phyloP scores from a whole-genome alignment of 2,329 filamentous ascomycete genomes.

The Pseudogymnoascus sp. region DNA sequence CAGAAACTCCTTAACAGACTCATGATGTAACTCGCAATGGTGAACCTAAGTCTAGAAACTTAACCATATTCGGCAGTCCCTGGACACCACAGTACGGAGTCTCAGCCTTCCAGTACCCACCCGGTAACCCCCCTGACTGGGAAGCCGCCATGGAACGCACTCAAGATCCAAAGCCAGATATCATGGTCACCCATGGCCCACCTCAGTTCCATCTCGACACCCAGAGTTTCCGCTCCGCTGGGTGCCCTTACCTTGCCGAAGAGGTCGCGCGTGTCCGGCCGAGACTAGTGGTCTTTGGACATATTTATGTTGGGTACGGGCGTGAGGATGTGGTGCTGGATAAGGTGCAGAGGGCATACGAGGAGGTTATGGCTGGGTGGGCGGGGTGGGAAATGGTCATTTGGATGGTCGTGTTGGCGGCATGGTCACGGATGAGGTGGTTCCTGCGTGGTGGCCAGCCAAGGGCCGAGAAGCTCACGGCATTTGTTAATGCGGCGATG shows the following conservation, averaged over 20 bases:
- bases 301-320: slow-evolving; percentile 57
- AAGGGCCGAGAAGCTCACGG: too few species aligned
- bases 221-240: slow-evolving; percentile 33
- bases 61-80: too few species aligned
- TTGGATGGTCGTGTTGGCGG: too few species aligned
- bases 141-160: slow-evolving; percentile 38
- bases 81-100: too few species aligned
- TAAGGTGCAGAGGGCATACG: slow-evolving; percentile 39
- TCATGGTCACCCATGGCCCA: slow-evolving; percentile 58
- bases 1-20: too few species aligned
- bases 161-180: slow-evolving; percentile 46
- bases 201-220: slow-evolving; percentile 45
- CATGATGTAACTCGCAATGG: too few species aligned
- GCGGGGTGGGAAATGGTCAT: slow-evolving; percentile 17
- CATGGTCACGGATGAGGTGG: too few species aligned
- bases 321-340: slow-evolving; percentile 53
- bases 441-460: too few species aligned
- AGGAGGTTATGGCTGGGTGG: slow-evolving; percentile 24
- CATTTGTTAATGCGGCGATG: too few species aligned
- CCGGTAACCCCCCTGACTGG: slow-evolving; percentile 47
- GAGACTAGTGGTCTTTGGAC: slow-evolving; percentile 55
- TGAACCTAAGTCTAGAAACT: too few species aligned
- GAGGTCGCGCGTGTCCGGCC: slow-evolving; percentile 54
- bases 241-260: slow-evolving; percentile 47
- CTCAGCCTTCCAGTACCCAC: slow-evolving; percentile 48